phyloP scores from a whole-genome alignment of 2,329 filamentous ascomycete genomes.

The Ophiostoma sp. region DNA sequence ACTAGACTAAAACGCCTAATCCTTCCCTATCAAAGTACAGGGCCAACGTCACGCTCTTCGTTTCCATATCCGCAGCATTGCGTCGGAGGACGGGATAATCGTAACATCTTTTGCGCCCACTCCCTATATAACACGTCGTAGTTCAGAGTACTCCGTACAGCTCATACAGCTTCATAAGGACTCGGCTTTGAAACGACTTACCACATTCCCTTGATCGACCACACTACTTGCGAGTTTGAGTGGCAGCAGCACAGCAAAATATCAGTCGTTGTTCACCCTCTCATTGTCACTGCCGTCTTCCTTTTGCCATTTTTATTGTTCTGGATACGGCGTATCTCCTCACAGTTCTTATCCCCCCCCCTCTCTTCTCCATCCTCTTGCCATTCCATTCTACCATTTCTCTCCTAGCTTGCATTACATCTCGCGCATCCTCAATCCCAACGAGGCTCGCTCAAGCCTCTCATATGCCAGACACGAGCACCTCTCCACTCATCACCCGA shows the following conservation, averaged over 20 bases:
- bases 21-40: neutral
- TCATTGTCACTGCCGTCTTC: neutral
- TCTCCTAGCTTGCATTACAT: too few relatives aligned
- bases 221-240: neutral
- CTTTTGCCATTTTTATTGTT: neutral
- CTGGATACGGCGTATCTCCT: neutral
- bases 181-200: too few relatives aligned
- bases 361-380: too few relatives aligned
- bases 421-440: neutral
- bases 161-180: too few relatives aligned
- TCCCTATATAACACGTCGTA: neutral
- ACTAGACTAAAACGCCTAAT: neutral
- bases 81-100: neutral
- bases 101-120: neutral
- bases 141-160: too few relatives aligned
- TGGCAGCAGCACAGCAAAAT: neutral
- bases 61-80: neutral
- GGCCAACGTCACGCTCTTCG: neutral
- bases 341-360: neutral
- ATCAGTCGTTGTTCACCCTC: too few relatives aligned
- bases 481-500: conserved; percentile 18
- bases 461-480: conserved; percentile 28
- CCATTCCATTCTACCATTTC: too few relatives aligned
- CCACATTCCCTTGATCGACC: neutral
- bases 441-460: neutral